Evolutionary conservation across 108 stramenopile genomes (phyloP).

Genomic region (Epithemia pelagica): DNA sequence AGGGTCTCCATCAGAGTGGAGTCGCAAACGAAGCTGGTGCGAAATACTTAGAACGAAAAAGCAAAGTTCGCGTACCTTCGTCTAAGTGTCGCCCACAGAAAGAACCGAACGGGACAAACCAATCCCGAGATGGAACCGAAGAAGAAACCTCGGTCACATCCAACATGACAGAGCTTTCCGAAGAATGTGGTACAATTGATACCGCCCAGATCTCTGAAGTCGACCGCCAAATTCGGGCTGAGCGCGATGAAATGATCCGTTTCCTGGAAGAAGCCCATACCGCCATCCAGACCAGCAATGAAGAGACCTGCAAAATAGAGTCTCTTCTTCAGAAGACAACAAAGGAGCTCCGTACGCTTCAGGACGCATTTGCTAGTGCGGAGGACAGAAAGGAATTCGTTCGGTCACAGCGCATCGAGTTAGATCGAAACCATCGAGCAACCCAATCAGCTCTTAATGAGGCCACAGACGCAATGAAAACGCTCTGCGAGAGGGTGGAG

Average conservation of each 20-base stretch:
- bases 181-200: too few species aligned
- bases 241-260: neutral
- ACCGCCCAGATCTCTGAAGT: neutral
- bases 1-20: neutral
- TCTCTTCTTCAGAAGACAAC: neutral
- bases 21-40: neutral
- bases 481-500: neutral
- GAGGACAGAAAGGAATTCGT: neutral
- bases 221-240: neutral
- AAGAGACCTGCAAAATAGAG: neutral
- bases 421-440: neutral
- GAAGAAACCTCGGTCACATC: neutral
- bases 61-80: too few species aligned
- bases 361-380: neutral
- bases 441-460: neutral
- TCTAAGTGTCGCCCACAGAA: neutral
- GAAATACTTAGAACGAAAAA: too few species aligned
- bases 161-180: neutral
- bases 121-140: neutral
- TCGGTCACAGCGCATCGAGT: neutral
- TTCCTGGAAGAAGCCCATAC: neutral
- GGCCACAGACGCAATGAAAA: neutral
- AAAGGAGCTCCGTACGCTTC: neutral
- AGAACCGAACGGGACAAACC: neutral
- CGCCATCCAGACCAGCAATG: neutral